phyloP scores from a whole-genome alignment of 2,329 filamentous ascomycete species.

The Colletotrichum neosansevieriae region DNA sequence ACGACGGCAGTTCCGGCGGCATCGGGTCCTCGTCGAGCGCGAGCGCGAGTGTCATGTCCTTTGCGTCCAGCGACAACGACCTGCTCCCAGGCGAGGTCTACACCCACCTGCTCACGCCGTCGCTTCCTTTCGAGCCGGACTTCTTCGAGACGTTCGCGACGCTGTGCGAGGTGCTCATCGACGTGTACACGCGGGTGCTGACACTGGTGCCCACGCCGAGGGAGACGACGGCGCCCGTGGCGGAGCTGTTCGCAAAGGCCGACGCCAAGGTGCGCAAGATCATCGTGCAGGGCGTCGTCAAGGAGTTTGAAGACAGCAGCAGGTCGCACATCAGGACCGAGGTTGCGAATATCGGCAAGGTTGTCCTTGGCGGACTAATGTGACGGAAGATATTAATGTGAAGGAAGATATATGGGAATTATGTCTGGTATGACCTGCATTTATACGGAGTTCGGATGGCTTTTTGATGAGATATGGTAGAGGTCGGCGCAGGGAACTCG shows the following conservation, averaged over 20 bases:
- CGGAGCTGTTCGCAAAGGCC: conserved; percentile 90
- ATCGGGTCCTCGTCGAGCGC: conserved; percentile 47
- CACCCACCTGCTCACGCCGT: conserved; percentile 88
- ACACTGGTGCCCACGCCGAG: conserved; percentile 80
- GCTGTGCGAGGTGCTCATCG: conserved; percentile 93
- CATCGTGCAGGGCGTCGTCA: conserved; percentile 85
- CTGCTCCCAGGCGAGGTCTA: conserved; percentile 88
- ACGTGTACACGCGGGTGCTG: conserved; percentile 86
- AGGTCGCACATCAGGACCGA: conserved; percentile 82
- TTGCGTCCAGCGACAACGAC: conserved; percentile 72
- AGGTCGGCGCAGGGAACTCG: conserved; percentile 19
- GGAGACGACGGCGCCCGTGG: conserved; percentile 76
- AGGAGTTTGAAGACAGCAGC: conserved; percentile 93
- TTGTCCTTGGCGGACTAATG: conserved; percentile 90
- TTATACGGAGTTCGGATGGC: conserved; percentile 36
- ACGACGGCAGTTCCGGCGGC: conserved; percentile 45
- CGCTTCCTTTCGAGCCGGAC: conserved; percentile 94
- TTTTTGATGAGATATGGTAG: conserved; percentile 10
- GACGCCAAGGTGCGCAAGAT: conserved; percentile 90
- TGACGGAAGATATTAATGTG: no score
- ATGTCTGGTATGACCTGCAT: conserved; percentile 36
- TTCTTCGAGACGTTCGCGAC: conserved; percentile 98
- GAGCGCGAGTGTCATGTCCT: conserved; percentile 64
- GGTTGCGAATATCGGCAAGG: conserved; percentile 85
- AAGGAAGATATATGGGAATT: conserved; percentile 1